Evolutionary conservation across 2,329 filamentous ascomycete species (phyloP).

Genomic region (Ascochyta rabiei): DNA sequence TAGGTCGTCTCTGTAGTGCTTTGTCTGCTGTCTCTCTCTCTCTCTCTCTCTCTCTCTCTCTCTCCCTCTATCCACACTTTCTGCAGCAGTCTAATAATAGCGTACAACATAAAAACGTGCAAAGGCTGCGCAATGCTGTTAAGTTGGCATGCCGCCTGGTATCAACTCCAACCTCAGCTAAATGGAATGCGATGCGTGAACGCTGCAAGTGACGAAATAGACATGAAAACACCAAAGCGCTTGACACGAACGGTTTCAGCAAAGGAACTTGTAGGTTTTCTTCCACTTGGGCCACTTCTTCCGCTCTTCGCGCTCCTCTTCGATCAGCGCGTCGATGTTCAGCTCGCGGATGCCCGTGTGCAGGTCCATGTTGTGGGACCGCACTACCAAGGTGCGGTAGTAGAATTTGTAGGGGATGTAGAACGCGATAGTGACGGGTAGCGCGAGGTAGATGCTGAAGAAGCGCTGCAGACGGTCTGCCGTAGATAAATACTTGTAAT

Average conservation of each 20-base stretch:
- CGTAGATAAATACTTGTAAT: conserved; percentile 55
- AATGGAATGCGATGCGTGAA: conserved; percentile 16
- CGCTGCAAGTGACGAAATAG: conserved; percentile 20
- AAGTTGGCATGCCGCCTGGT: conserved; percentile 40
- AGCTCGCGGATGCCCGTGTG: conserved; percentile 84
- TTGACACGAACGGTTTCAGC: conserved; percentile 34
- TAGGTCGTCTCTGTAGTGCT: background rate
- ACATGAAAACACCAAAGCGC: conserved; percentile 5
- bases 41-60: no score
- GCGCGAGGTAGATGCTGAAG: conserved; percentile 74
- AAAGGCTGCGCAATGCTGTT: conserved; percentile 33
- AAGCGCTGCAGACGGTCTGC: conserved; percentile 65
- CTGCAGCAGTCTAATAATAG: conserved; percentile 5
- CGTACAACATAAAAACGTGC: conserved; percentile 18
- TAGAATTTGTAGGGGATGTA: conserved; percentile 79
- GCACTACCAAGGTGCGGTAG: conserved; percentile 71
- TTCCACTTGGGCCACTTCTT: conserved; percentile 58
- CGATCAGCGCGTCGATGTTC: conserved; percentile 77
- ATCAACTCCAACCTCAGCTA: conserved; percentile 25
- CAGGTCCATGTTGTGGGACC: conserved; percentile 79
- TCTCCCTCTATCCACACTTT: conserved; percentile 8
- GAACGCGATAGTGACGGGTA: conserved; percentile 70
- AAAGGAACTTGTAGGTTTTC: conserved; percentile 57
- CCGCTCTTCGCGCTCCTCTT: conserved; percentile 78
- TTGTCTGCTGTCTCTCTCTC: no score